These are phyloP conservation scores for Alternaria sp. DNA, from an alignment of 2,329 filamentous ascomycete species.

Conservation along the genomic window DNA sequence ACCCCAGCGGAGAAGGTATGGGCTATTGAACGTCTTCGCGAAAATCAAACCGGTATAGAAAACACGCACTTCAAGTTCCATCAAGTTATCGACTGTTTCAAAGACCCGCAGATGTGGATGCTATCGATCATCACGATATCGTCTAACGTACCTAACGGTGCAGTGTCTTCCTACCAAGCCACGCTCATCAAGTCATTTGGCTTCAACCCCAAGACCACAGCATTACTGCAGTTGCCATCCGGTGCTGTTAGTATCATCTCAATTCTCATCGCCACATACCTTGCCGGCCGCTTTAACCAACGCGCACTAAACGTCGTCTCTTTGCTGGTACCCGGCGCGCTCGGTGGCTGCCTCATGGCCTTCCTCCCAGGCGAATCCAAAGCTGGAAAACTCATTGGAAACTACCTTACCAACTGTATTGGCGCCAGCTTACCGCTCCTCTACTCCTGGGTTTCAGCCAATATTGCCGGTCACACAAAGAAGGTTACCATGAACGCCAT, in stretches of 20 bases:
- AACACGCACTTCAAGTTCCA: slow-evolving; percentile 58
- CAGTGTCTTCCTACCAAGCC: slow-evolving; percentile 45
- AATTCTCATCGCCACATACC: slow-evolving; percentile 34
- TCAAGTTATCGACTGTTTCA: slow-evolving; percentile 58
- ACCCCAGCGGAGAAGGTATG: slow-evolving; percentile 27
- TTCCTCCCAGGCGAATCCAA: slow-evolving; percentile 27
- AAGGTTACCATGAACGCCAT: slow-evolving; percentile 67
- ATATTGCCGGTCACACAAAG: slow-evolving; percentile 51
- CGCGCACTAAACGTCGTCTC: slow-evolving; percentile 31
- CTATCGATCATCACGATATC: slow-evolving; percentile 46
- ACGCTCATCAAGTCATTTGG: slow-evolving; percentile 47
- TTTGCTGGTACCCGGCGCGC: slow-evolving; percentile 28
- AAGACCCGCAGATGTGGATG: slow-evolving; percentile 53
- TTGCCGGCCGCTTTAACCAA: slow-evolving; percentile 36
- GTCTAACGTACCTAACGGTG: slow-evolving; percentile 50
- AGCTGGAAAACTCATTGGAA: slow-evolving; percentile 39
- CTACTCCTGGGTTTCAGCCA: slow-evolving; percentile 58
- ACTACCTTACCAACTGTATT: slow-evolving; percentile 59
- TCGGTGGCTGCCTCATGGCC: slow-evolving; percentile 34
- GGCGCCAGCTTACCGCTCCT: slow-evolving; percentile 40
- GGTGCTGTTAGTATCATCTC: slow-evolving; percentile 33
- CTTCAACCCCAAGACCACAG: slow-evolving; percentile 46
- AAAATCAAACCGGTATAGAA: slow-evolving; percentile 62
- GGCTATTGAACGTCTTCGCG: slow-evolving; percentile 54
- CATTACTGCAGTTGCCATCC: slow-evolving; percentile 40